These are phyloP conservation scores for Trichoderma pleuroti DNA, from an alignment of 2,329 filamentous ascomycete genomes.

Conservation along the genomic window DNA sequence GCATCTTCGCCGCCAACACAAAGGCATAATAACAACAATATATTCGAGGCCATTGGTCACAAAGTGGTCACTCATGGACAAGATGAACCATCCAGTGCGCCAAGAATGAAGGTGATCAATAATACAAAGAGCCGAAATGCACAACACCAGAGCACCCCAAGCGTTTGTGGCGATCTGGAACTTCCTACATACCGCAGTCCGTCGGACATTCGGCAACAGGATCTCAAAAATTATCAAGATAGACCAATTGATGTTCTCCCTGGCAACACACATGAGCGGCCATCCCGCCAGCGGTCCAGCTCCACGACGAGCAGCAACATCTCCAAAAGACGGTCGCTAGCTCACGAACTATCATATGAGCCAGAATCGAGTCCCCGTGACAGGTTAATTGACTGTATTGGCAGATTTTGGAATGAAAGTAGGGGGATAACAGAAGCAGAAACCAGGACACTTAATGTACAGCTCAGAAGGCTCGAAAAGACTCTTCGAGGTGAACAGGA, in stretches of 20 bases:
- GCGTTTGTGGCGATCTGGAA: conserved; percentile 34
- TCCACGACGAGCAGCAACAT: conserved; percentile 36
- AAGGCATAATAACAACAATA: not conserved
- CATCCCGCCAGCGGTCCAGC: conserved; percentile 22
- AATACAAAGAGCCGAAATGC: not conserved
- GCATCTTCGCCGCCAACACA: not conserved
- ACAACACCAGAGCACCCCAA: conserved; percentile 22
- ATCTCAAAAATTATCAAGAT: not conserved
- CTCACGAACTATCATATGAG: not conserved
- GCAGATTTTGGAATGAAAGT: conserved; percentile 35
- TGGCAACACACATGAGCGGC: not conserved
- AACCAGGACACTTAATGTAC: conserved; percentile 24
- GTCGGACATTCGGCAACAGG: not conserved
- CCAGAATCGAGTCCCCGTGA: conserved; percentile 24
- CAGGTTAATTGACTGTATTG: conserved; percentile 32
- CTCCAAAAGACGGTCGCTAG: conserved; percentile 30
- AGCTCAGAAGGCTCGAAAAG: conserved; percentile 29
- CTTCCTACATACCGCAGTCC: conserved; percentile 27
- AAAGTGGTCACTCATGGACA: not conserved
- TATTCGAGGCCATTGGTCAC: not conserved
- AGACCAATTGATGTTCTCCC: not conserved
- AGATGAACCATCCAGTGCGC: not conserved
- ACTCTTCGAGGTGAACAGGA: conserved; percentile 23
- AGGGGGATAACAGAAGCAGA: conserved; percentile 30
- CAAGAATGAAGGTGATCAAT: not conserved